Conservation (phyloP, 345 rosid genomes). For the Ricinus communis region DNA sequence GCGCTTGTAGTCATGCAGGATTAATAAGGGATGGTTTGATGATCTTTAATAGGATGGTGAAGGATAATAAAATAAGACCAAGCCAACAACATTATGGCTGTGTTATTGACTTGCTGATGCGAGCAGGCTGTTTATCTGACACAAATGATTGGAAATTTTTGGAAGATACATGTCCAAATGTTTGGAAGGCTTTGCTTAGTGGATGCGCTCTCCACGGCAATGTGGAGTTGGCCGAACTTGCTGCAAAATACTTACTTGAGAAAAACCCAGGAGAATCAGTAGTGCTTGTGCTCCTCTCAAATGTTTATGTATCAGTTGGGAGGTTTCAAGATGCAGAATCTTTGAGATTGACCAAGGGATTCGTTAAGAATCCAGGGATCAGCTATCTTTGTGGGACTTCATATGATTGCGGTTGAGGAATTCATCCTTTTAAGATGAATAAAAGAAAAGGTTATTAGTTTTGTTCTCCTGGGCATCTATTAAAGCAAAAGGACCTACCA, state of each 20-base stretch:
- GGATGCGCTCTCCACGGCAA: constrained; percentile 43
- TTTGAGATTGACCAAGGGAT: constrained; percentile 34
- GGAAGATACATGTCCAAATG: constrained; percentile 31
- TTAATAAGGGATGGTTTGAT: constrained; percentile 37
- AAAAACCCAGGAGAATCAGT: constrained; percentile 26
- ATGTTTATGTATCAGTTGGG: constrained; percentile 46
- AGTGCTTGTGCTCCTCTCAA: constrained; percentile 39
- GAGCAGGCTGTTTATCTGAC: constrained; percentile 43
- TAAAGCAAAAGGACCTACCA: too few relatives aligned
- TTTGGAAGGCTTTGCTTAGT: constrained; percentile 42
- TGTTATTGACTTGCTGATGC: constrained; percentile 41
- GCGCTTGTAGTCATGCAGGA: constrained; percentile 47
- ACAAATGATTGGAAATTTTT: constrained; percentile 20
- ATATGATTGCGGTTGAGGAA: constrained; percentile 25
- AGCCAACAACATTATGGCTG: constrained; percentile 38
- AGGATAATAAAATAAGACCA: constrained; percentile 36
- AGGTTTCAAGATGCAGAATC: constrained; percentile 51
- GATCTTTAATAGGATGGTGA: constrained; percentile 39
- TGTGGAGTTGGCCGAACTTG: constrained; percentile 40
- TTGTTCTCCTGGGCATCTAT: not conserved
- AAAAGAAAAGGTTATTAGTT: not conserved
- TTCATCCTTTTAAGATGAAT: not conserved
- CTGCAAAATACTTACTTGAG: constrained; percentile 30
- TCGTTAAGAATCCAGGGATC: constrained; percentile 38
- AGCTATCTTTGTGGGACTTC: constrained; percentile 31